Conservation (phyloP, 106 monocot species). For the Posidonia australis region DNA sequence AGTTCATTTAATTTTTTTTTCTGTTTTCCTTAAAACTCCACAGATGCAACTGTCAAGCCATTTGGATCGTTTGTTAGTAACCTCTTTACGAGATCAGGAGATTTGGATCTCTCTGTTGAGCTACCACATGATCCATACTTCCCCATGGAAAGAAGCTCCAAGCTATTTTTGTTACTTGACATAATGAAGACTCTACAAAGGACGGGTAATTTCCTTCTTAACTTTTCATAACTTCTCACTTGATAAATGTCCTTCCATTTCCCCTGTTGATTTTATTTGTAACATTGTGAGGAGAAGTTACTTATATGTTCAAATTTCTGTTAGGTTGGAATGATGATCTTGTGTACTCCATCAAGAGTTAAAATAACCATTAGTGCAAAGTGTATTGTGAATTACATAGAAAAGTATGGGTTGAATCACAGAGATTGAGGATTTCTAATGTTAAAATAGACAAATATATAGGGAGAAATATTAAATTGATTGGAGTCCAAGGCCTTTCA, state of each 20-base stretch:
- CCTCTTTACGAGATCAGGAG: constrained; percentile 11
- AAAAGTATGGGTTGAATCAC: no score
- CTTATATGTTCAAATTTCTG: no score
- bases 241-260: not conserved
- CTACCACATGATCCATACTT: constrained; percentile 6
- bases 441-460: no score
- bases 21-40: not conserved
- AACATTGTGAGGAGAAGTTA: no score
- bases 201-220: constrained; percentile 9
- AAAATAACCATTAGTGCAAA: no score
- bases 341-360: no score
- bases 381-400: no score
- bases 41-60: constrained; percentile 16
- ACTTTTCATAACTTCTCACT: not conserved
- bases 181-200: constrained; percentile 5
- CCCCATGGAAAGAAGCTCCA: constrained; percentile 5
- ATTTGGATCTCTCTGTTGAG: constrained; percentile 15
- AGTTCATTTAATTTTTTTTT: not conserved
- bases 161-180: constrained; percentile 10
- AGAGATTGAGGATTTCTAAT: no score
- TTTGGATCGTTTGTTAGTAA: constrained; percentile 19
- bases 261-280: no score
- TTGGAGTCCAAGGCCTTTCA: no score
- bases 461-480: no score
- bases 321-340: no score